A percentile compares a stretch with the other conserved stretches of the same genome.
Conservation (phyloP, 345 rosid genomes). For the Bruguiera parviflora region DNA sequence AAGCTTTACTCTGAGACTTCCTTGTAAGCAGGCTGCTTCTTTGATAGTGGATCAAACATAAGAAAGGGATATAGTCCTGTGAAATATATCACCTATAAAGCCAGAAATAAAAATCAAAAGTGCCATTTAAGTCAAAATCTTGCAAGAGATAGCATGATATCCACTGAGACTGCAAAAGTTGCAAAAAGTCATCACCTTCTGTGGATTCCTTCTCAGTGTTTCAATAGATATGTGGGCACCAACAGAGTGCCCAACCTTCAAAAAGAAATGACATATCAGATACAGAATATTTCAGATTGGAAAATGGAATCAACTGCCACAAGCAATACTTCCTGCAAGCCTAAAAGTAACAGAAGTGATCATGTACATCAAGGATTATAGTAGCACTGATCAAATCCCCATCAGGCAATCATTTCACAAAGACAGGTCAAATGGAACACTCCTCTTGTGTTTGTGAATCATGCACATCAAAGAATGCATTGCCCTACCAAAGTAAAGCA, state of each 20-base stretch:
- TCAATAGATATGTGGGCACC: conserved; percentile 72
- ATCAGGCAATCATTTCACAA: neutral
- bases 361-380: neutral
- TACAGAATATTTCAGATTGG: conserved; percentile 2
- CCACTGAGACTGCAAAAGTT: conserved; percentile 2
- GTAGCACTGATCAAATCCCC: neutral
- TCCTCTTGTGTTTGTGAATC: too few species aligned
- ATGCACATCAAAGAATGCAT: neutral
- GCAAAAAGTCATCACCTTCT: conserved; percentile 42
- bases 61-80: conserved; percentile 80
- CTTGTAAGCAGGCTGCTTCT: conserved; percentile 45
- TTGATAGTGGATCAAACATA: conserved; percentile 53
- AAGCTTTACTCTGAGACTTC: conserved; percentile 53
- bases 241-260: conserved; percentile 84
- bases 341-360: neutral
- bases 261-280: conserved; percentile 19
- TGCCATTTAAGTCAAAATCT: neutral
- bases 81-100: conserved; percentile 46
- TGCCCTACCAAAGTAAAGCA: neutral
- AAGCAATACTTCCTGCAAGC: neutral
- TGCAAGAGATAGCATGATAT: neutral
- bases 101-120: conserved; percentile 14
- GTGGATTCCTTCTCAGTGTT: conserved; percentile 46
- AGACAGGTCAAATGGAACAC: too few species aligned
- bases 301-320: neutral